Conservation (phyloP, 352 stramenopile species). For the Pilasporangium apinafurcum region DNA sequence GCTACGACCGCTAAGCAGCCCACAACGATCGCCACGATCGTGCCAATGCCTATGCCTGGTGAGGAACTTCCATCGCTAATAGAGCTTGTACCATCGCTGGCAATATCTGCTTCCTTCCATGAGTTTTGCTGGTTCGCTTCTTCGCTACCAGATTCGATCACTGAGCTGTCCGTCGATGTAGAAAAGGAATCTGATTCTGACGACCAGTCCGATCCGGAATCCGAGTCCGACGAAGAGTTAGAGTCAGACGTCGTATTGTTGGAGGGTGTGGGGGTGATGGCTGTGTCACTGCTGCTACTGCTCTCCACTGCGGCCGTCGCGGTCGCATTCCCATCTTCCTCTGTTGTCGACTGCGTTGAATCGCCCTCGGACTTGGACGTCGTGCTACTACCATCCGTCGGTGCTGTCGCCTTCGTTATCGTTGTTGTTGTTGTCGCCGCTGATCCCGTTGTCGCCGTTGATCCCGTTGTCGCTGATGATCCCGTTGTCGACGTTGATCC, state of each 20-base stretch:
- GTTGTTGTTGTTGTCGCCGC: neutral
- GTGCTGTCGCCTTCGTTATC: neutral
- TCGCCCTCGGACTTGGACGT: conserved; percentile 5
- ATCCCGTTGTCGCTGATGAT: conserved; percentile 7
- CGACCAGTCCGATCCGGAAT: conserved; percentile 1
- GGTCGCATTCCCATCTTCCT: neutral
- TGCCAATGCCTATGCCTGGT: conserved; percentile 21
- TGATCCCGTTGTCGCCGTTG: conserved; percentile 3
- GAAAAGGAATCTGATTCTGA: neutral
- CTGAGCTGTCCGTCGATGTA: neutral
- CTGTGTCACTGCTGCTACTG: conserved; percentile 4
- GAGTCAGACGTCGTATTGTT: conserved; percentile 1
- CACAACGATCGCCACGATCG: conserved; percentile 58
- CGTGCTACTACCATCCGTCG: conserved; percentile 2
- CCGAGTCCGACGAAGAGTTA: conserved; percentile 2
- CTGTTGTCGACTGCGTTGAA: no score
- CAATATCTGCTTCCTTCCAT: conserved; percentile 23
- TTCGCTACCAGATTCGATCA: conserved; percentile 1
- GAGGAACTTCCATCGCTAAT: neutral
- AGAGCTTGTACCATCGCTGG: conserved; percentile 14
- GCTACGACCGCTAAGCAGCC: conserved; percentile 68
- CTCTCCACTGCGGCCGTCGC: neutral
- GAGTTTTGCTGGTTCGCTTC: conserved; percentile 20
- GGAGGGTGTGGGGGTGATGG: neutral
- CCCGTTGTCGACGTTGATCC: neutral